Percentiles rank a stretch among this genome's conserved stretches.
phyloP scores from a whole-genome alignment of 768 basidiomycete genomes.

The Tremella yokohamensis region DNA sequence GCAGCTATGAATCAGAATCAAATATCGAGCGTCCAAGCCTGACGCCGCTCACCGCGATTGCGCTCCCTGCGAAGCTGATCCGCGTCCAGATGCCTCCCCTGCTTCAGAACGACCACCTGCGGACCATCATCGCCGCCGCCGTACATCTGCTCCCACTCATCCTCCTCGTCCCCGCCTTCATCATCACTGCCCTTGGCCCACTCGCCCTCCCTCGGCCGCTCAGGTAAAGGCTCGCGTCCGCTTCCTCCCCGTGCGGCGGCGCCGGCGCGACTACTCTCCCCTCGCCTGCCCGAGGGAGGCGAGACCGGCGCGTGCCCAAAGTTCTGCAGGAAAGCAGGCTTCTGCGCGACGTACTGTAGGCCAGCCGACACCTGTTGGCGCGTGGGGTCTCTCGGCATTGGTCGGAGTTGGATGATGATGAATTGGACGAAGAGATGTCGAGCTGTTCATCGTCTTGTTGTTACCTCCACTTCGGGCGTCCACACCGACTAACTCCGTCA shows the following conservation, averaged over 20 bases:
- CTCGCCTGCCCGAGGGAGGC: slow-evolving; percentile 2
- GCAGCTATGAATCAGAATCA: slow-evolving; percentile 15
- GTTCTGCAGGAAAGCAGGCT: slow-evolving; percentile 29
- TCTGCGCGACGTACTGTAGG: slow-evolving; percentile 24
- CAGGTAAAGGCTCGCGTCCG: slow-evolving; percentile 37
- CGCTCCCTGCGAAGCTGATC: slow-evolving; percentile 67
- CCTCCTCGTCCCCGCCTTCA: slow-evolving; percentile 54
- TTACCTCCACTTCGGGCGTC: slow-evolving; percentile 12
- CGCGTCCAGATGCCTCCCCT: slow-evolving; percentile 79
- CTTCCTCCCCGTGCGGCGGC: background rate
- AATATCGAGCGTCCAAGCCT: background rate
- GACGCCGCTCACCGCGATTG: slow-evolving; percentile 31
- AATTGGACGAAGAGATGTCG: slow-evolving; percentile 5
- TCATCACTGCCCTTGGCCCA: slow-evolving; percentile 48
- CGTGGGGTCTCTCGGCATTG: slow-evolving; percentile 11
- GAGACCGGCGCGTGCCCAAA: slow-evolving; percentile 25
- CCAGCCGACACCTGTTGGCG: slow-evolving; percentile 20
- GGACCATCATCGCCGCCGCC: slow-evolving; percentile 71
- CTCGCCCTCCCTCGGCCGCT: slow-evolving; percentile 41
- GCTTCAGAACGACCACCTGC: slow-evolving; percentile 80
- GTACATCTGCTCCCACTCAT: slow-evolving; percentile 57
- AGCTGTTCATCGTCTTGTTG: slow-evolving; percentile 1
- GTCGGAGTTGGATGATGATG: background rate
- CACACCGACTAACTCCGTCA: background rate
- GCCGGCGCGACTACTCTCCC: slow-evolving; percentile 2